phyloP scores from a whole-genome alignment of 2,329 filamentous ascomycete genomes.

The Fusarium subtropicale region DNA sequence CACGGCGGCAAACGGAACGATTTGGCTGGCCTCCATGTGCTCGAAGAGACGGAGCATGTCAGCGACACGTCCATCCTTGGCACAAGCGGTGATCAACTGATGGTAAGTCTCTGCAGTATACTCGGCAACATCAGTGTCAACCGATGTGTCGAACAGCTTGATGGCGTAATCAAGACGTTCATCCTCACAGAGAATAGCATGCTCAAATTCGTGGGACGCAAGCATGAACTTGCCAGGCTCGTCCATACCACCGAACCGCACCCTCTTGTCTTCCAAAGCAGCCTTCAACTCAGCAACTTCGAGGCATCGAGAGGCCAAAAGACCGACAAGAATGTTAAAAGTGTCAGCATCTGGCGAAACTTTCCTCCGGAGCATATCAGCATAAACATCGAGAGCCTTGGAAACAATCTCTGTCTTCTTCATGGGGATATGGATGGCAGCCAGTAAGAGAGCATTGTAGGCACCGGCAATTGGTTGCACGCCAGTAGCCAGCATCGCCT shows the following conservation, averaged over 20 bases:
- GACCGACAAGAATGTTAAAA: slow-evolving; percentile 86
- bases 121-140: slow-evolving; percentile 68
- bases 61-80: slow-evolving; percentile 80
- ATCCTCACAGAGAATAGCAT: slow-evolving; percentile 87
- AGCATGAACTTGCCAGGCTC: slow-evolving; percentile 89
- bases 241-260: slow-evolving; percentile 86
- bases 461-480: slow-evolving; percentile 83
- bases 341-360: slow-evolving; percentile 86
- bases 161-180: slow-evolving; percentile 87
- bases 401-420: slow-evolving; percentile 86
- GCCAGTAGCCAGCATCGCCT: slow-evolving; percentile 86
- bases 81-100: slow-evolving; percentile 87
- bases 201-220: slow-evolving; percentile 86
- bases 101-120: slow-evolving; percentile 88
- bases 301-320: slow-evolving; percentile 83
- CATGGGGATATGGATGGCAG: slow-evolving; percentile 83
- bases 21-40: slow-evolving; percentile 85
- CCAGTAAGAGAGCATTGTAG: slow-evolving; percentile 91
- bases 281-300: slow-evolving; percentile 81
- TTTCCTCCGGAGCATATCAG: slow-evolving; percentile 91
- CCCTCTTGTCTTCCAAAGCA: slow-evolving; percentile 81
- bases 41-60: slow-evolving; percentile 93
- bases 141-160: slow-evolving; percentile 84
- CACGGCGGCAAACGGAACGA: slow-evolving; percentile 80
- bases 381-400: slow-evolving; percentile 93